Evolutionary conservation across 768 basidiomycete genomes (phyloP).

Genomic region (Cystofilobasidium ferigula): DNA sequence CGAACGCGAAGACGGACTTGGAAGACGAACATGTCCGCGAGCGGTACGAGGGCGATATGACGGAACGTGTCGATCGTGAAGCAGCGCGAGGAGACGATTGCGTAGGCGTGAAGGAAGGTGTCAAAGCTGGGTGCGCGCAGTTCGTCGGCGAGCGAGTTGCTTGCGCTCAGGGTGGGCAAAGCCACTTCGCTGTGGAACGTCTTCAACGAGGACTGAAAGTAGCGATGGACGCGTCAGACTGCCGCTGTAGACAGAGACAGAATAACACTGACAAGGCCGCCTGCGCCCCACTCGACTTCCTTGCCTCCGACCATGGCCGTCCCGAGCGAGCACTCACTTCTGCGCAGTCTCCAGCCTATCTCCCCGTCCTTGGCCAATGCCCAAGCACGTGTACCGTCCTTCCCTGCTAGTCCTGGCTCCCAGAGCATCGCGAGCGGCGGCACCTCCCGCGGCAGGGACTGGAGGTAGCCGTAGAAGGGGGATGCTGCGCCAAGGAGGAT

Average conservation of each 20-base stretch:
- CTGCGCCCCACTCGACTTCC: slow-evolving; percentile 9
- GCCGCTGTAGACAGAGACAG: background rate
- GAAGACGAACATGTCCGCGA: slow-evolving; percentile 62
- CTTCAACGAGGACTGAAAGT: slow-evolving; percentile 19
- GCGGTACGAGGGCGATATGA: slow-evolving; percentile 68
- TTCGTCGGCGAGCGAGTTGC: slow-evolving; percentile 21
- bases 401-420: slow-evolving; percentile 30
- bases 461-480: slow-evolving; percentile 38
- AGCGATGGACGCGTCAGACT: slow-evolving; percentile 14
- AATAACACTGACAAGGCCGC: slow-evolving; percentile 1
- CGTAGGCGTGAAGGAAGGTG: slow-evolving; percentile 48
- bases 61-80: slow-evolving; percentile 76
- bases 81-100: slow-evolving; percentile 66
- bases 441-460: slow-evolving; percentile 33
- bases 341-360: slow-evolving; percentile 21
- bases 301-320: background rate
- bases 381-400: slow-evolving; percentile 31
- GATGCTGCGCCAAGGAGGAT: slow-evolving; percentile 4
- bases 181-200: slow-evolving; percentile 7
- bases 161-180: background rate
- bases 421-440: slow-evolving; percentile 37
- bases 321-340: slow-evolving; percentile 12
- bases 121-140: slow-evolving; percentile 27
- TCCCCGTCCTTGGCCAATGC: slow-evolving; percentile 35
- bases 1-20: slow-evolving; percentile 23